Evolutionary conservation across 2,329 filamentous ascomycete genomes (phyloP).

Genomic region (Coleophoma eucalyptorum): DNA sequence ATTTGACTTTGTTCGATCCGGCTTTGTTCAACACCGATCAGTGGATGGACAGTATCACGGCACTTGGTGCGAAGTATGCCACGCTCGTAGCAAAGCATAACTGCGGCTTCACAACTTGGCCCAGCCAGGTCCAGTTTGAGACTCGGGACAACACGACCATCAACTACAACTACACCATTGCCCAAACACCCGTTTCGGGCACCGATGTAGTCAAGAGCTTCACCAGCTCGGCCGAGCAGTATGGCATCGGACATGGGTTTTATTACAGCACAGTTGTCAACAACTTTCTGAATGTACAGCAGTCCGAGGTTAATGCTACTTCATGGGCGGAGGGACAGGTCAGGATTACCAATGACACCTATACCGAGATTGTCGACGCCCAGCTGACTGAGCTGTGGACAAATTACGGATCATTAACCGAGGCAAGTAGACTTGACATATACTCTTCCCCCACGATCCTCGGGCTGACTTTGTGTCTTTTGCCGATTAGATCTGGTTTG

Average conservation of each 20-base stretch:
- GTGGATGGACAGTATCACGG: constrained; percentile 24
- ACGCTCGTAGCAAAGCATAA: constrained; percentile 28
- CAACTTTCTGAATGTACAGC: constrained; percentile 25
- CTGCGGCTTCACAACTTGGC: constrained; percentile 27
- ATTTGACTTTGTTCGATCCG: constrained; percentile 15
- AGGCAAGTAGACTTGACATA: constrained; percentile 9
- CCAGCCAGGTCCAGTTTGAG: constrained; percentile 22
- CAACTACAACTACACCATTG: constrained; percentile 24
- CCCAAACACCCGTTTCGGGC: constrained; percentile 20
- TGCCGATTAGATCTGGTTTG: constrained; percentile 21
- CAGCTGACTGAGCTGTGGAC: constrained; percentile 21
- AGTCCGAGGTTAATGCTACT: constrained; percentile 10
- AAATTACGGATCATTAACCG: constrained; percentile 19
- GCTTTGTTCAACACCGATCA: constrained; percentile 20
- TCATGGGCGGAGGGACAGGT: constrained; percentile 16
- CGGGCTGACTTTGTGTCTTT: background rate
- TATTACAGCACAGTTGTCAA: constrained; percentile 28
- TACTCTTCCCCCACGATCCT: background rate
- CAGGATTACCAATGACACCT: constrained; percentile 17
- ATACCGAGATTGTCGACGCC: constrained; percentile 20
- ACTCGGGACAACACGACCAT: constrained; percentile 18
- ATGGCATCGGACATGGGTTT: constrained; percentile 24
- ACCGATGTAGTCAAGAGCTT: constrained; percentile 21
- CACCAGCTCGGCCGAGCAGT: constrained; percentile 19
- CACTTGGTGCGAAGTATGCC: constrained; percentile 24